These are phyloP conservation scores for Eucalyptus viminalis DNA, from an alignment of 345 rosid species.

Conservation along the genomic window DNA sequence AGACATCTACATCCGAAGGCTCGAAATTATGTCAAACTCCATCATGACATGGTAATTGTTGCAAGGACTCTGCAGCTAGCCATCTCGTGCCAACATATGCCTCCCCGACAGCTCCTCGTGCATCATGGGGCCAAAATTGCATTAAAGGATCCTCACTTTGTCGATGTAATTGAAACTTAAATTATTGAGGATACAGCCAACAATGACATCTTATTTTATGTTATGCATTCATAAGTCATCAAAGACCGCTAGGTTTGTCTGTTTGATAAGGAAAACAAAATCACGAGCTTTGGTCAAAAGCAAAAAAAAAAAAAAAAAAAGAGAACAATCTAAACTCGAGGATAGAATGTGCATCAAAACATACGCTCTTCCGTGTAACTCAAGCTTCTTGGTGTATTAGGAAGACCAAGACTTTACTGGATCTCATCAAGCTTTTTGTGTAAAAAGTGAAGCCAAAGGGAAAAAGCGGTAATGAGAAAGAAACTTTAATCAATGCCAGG, in stretches of 20 bases:
- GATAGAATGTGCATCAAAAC: too few species aligned
- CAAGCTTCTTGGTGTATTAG: too few species aligned
- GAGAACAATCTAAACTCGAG: too few species aligned
- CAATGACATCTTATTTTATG: neutral
- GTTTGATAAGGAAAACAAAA: neutral
- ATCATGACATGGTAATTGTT: neutral
- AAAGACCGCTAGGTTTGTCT: neutral
- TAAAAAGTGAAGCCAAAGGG: too few species aligned
- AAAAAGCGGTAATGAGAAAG: too few species aligned
- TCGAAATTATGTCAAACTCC: neutral
- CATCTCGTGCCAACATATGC: slow-evolving; percentile 10
- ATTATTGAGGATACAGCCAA: neutral
- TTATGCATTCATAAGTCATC: neutral
- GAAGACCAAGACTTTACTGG: too few species aligned
- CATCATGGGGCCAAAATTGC: neutral
- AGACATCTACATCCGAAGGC: neutral
- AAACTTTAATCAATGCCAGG: too few species aligned
- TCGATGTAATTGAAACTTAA: neutral
- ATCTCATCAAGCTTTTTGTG: too few species aligned
- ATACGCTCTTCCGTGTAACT: too few species aligned
- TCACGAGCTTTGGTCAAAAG: neutral
- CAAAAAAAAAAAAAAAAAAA: too few species aligned
- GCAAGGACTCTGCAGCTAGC: neutral
- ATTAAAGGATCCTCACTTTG: neutral
- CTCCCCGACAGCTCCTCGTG: neutral